Base-by-base conservation (phyloP, 2,329 filamentous ascomycete species). In the Pseudocercospora eumusae region DNA sequence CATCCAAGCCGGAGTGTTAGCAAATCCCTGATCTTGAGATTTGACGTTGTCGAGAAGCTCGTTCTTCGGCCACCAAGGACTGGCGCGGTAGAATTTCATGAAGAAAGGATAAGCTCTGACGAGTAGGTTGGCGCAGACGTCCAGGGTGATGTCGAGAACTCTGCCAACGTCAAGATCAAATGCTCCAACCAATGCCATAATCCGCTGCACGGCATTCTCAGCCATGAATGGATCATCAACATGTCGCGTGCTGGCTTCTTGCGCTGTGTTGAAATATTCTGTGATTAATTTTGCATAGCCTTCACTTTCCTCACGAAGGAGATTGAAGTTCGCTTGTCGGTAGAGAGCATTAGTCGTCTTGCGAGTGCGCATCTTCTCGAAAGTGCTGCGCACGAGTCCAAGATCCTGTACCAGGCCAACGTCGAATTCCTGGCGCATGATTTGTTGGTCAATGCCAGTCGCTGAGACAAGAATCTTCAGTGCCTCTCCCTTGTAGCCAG, bases 91-190 rank as follows among this genome's bases (percentile, higher is more conserved):
- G 53, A 98, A 88, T 74, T 96, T 96, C 74, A 98, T 89, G 71
- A 97, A 98, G 78, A 98, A 99, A 31, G 89, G 87, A 74, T 89
- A 92, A 68, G 96, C 92, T 73, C 96, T 96, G 71, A 99, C 91
- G 57, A 99, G 84, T 0, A 96, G 89, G 11, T 93, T 92, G 1
- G 95, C 95, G 73, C 96, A 96, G 31, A 98, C 92, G 73, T 99
- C 95, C 18, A 99, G 83, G 0, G 92, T 96, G 21, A 98, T 92
- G 75, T 99, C 95, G 10, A 99, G 83, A 4, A 96, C 93, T 71
- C 96, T 86, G 54, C 95, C 96, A 40, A 97, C 95, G 74, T 99
- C 95, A 65, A 99, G 83, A 76, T 99, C 93, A 73, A 99, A 99
- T 7, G 95, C 95, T 60, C 95, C 95, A 67, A 99, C 96, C 70